Base-by-base conservation (phyloP, 805 yeast genomes). In the Blastobotrys americana region DNA sequence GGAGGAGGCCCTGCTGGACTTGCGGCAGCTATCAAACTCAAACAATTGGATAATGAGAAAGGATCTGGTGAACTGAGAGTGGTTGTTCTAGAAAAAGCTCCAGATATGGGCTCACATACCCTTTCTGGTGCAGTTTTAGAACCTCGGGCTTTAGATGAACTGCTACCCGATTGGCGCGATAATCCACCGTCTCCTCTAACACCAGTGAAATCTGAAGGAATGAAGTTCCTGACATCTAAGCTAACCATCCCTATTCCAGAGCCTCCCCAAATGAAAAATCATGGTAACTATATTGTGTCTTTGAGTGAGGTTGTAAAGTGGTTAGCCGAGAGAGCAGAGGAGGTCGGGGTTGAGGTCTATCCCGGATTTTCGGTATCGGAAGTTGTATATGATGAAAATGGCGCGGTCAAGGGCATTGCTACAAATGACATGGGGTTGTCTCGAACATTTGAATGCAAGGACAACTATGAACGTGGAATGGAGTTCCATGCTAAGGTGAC, bases 1-100 rank as follows among this genome's bases (percentile, higher is more conserved):
- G 98, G 98, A 36, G 97, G 95, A 28, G 98, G 98, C 0, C 97
- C 97, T 4, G 94, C 97, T 1, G 98, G 98, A 2, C 69, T 93
- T 41, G 89, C 96, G 1, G 82, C 98, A 1, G 97, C 97, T 9
- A 93, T 93, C 50, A 74, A 76, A 53, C 69, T 87, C 48, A 93
- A 93, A 63, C 96, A 89, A 61, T 66, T 90, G 28, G 96, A 89
- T 58, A 68, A 73, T 43, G 81, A 76, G 50, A 65, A 71, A 22
- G 83, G 82, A 1, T 67, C 67, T 19, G 83, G 85, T 17, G 83
- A 79, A 41, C 66, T 87, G 41, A 72, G 98, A 48, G 95, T 93
- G 28, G 83, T 93, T 6, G 87, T 93, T 1, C 68, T 93, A 34
- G 98, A 93, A 56, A 93, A 93, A 60, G 94, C 95, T 1, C 79